Evolutionary conservation across 495 filamentous ascomycete species (phyloP), one percentile per base, ranked within the genome.

Genomic region (Xylaria nigripes): DNA sequence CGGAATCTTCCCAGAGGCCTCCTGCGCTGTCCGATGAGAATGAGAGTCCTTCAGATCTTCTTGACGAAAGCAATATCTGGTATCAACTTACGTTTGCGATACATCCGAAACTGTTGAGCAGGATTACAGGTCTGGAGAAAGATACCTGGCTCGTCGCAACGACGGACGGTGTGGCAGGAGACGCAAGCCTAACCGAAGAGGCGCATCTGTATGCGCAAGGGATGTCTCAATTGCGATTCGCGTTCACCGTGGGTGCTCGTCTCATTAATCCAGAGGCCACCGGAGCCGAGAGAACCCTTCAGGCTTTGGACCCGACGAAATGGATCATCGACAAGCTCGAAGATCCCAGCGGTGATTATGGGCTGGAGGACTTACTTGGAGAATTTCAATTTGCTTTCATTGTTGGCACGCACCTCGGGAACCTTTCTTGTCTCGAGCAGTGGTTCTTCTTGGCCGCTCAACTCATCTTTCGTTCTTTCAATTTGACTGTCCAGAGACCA

Each of bases 311-410:
- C 55, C 68, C 68, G 1, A 65, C 63, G 7, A 6, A 25, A 25
- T 72, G 67, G 36, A 46, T 75, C n/a, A 45, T 65, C 12, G 48
- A 60, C 7, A 41, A 62, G 0, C 60, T 72, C 9, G 53, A 59
- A 27, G 48, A 23, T 18, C 34, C 24, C 1, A 19, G 25, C 29
- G n/a, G 24, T 38, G 48, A 6, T 2, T 54, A 57, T 34, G 47
- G 43, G 2, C 67, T 68, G 47, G 54, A 59, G 64, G 84, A 78
- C 52, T 60, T 96, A 3, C 67, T 94, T n/a, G 92, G 90, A 38
- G 91, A 97, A 62, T 61, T 96, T 40, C 89, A 96, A 61, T 86
- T 94, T 61, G 78, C 82, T 32, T 96, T 93, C 68, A 61, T 96
- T 4, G 87, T 86, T 64, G 84, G 89, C 10, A 72, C 90, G 54